phyloP scores from a whole-genome alignment of 257 asterid genomes.

The Nicotiana tabacum region DNA sequence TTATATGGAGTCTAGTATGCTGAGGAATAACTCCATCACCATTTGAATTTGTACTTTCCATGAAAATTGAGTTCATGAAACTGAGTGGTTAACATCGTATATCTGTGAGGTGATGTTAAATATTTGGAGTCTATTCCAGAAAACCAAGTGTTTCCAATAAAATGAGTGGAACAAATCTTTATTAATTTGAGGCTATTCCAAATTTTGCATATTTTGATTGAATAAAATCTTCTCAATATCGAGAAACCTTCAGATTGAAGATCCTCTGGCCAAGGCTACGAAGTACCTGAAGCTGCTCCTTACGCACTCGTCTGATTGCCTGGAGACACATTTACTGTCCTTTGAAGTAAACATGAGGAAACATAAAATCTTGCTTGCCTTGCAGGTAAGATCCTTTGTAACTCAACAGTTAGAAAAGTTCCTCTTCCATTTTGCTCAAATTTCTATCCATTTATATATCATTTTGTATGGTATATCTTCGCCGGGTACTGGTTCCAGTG shows the following conservation, averaged over 20 bases:
- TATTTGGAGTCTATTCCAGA: background rate
- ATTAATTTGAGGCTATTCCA: background rate
- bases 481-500: background rate
- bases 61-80: background rate
- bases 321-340: conserved; percentile 82
- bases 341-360: conserved; percentile 92
- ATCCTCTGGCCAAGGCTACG: conserved; percentile 85
- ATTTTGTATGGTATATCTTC: background rate
- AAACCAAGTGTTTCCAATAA: background rate
- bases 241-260: conserved; percentile 68
- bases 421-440: background rate
- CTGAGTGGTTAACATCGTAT: background rate
- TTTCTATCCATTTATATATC: background rate
- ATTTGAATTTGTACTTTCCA: background rate
- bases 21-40: background rate
- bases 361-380: conserved; percentile 71
- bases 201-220: conserved; percentile 1
- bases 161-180: background rate
- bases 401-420: background rate
- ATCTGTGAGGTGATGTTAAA: background rate
- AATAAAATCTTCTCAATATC: conserved; percentile 4
- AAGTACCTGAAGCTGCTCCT: conserved; percentile 92
- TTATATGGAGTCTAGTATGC: background rate
- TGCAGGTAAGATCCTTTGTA: conserved; percentile 50
- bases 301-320: conserved; percentile 74